These are phyloP conservation scores for Tricholoma saponaceum DNA, from an alignment of 768 basidiomycete species.

Conservation along the genomic window DNA sequence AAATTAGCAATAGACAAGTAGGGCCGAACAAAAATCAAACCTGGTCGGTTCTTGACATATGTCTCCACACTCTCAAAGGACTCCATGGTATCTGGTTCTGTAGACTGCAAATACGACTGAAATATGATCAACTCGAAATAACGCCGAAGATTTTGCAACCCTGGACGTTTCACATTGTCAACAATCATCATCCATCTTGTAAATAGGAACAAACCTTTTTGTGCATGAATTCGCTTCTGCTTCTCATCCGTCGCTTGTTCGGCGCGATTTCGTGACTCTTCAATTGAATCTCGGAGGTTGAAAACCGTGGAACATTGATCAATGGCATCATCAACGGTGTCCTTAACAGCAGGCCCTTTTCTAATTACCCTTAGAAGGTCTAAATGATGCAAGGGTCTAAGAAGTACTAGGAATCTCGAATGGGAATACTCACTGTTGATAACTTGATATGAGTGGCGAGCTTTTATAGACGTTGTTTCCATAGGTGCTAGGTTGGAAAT, in stretches of 20 bases:
- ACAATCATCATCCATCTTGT: not conserved
- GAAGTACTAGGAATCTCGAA: not conserved
- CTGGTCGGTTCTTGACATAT: constrained; percentile 82
- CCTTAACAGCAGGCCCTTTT: constrained; percentile 83
- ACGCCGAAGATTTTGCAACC: constrained; percentile 74
- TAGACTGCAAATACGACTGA: constrained; percentile 85
- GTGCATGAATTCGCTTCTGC: constrained; percentile 59
- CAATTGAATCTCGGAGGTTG: constrained; percentile 87
- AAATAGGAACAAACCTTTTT: constrained; percentile 54
- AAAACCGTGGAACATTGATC: constrained; percentile 80
- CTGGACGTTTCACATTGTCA: constrained; percentile 28
- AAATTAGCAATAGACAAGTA: not conserved
- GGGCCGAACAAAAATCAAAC: constrained; percentile 33
- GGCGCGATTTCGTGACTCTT: constrained; percentile 71
- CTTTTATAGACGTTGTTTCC: constrained; percentile 26
- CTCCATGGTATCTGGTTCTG: constrained; percentile 72
- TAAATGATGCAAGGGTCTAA: constrained; percentile 22
- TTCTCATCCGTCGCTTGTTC: constrained; percentile 74
- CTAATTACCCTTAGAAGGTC: constrained; percentile 84
- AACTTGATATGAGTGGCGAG: constrained; percentile 72
- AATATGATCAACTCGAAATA: constrained; percentile 87
- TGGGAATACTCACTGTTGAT: constrained; percentile 70
- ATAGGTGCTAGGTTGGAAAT: constrained; percentile 29
- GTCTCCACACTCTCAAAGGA: constrained; percentile 75
- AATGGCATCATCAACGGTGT: constrained; percentile 80